Base-by-base conservation (phyloP, 2,329 filamentous ascomycete species). In the Ceratocystis papillata region DNA sequence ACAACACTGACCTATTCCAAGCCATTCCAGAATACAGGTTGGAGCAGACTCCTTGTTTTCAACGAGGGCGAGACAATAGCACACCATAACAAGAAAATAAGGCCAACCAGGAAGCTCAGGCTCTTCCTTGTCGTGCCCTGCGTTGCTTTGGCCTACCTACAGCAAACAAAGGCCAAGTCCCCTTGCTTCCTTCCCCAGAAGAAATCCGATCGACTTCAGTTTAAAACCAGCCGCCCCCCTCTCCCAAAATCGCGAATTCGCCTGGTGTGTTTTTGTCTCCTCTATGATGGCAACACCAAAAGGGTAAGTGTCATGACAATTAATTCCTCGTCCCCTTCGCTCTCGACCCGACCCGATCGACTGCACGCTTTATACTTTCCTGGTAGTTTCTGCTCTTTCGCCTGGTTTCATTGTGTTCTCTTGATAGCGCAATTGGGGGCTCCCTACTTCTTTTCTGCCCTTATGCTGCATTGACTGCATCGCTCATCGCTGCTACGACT, bases 251-350 rank as follows among this genome's bases (percentile, higher is more conserved):
- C 62, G 62, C 62, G 65, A 62, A n/a, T n/a, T 33, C 37, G 55
- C 55, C n/a, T 46, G 30, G 62, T 60, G 46, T 53, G 61, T 64
- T 61, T 41, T 50, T 60, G 37, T 63, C 10, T 37, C 45, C 55
- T 67, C 53, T 62, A 67, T 41, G 62, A 67, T 67, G 65, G 62
- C 65, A 62, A 64, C 65, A 64, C 62, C 57, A 60, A 67, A 67
- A 63, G 33, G 22, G 65, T 67, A 67, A 67, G 65, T 67, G 22
- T 46, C 46, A 37, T 57, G 41, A 22, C 41, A 28, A n/a, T 48
- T 45, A 25, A 28, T 61, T 62, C 37, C 48, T 67, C 61, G 44
- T 41, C 17, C 65, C 59, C 60, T 37, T 55, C 25, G 8, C 30
- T 64, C 22, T 20, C 17, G 55, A 15, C 22, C 33, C 8, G 20